Base-by-base conservation (phyloP, 768 basidiomycete species). In the Leccinum rimulosum region DNA sequence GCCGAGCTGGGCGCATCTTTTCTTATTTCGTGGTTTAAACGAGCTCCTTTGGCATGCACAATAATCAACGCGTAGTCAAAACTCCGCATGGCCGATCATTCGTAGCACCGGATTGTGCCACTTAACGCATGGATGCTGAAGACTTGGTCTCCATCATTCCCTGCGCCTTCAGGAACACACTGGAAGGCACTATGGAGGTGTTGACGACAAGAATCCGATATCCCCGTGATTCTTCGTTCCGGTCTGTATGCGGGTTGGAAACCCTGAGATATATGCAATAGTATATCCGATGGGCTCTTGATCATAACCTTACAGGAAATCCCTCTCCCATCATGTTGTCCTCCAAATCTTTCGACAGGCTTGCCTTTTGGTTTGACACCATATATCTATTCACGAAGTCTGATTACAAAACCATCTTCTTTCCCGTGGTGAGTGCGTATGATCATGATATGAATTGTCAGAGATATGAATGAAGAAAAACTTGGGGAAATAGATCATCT, bases 351-450 rank as follows among this genome's bases (percentile, higher is more conserved):
- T 33, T 55, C 12, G 22, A 36, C 28, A 43, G 22, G 43, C 54
- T 61, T 33, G 19, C 22, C 22, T 61, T 57, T 63, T 56, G 67
- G 67, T 47, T 64, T 57, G 50, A 70, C 36, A 75, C 74, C 6
- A 47, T 68, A 9, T 74, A 65, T 60, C 69, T 76, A 52, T 76
- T 76, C 60, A 76, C 73, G 8, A 62, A 60, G 17, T 68, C 76
- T 6, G 76, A 77, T 57, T 70, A 57, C 61, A 73, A 75, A 58
- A 72, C 75, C 9, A 70, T 68, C 12, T 56, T 77, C 15, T 57
- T 77, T 55, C 76, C 76, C 0, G 64, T 74, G 25, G 76, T 77
- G 59, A 56, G 65, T 61, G 11, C 15, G 11, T 35, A 19, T 47
- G 22, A 14, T 56, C 30, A 27, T 43, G 7, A 45, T 33, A 49